Conservation (phyloP, 345 rosid genomes). For the Adansonia digitata region DNA sequence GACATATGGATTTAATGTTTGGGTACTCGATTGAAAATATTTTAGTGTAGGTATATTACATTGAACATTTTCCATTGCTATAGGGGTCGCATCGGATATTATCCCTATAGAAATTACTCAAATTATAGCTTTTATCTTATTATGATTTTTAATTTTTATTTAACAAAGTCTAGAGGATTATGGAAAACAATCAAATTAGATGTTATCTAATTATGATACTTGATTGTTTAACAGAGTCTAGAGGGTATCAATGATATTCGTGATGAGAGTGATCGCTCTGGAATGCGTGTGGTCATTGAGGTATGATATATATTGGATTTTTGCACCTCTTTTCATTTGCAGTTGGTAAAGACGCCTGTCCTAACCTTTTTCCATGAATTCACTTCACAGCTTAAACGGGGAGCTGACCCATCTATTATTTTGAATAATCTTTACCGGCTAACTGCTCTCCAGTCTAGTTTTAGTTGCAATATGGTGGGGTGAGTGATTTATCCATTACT, state of each 20-base stretch:
- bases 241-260: constrained; percentile 95
- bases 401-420: constrained; percentile 75
- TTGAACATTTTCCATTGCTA: too few relatives aligned
- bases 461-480: constrained; percentile 98
- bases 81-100: too few relatives aligned
- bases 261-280: constrained; percentile 93
- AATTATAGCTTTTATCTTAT: background rate
- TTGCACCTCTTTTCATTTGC: constrained; percentile 3
- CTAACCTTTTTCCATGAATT: background rate
- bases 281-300: constrained; percentile 96
- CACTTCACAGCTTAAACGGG: constrained; percentile 69
- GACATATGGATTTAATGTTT: too few relatives aligned
- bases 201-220: constrained; percentile 8
- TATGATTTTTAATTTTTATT: constrained; percentile 8
- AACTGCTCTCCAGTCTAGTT: constrained; percentile 91
- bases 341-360: background rate
- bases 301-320: constrained; percentile 28
- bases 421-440: constrained; percentile 81
- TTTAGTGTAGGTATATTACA: too few relatives aligned
- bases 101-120: background rate
- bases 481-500: constrained; percentile 32
- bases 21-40: too few relatives aligned
- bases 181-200: background rate
- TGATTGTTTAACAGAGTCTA: constrained; percentile 44
- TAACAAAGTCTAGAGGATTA: constrained; percentile 78